A percentile compares a stretch with the other conserved stretches of the same genome.
Conservation (phyloP, 129 eudicot species). For the Ambrosia trifida region DNA sequence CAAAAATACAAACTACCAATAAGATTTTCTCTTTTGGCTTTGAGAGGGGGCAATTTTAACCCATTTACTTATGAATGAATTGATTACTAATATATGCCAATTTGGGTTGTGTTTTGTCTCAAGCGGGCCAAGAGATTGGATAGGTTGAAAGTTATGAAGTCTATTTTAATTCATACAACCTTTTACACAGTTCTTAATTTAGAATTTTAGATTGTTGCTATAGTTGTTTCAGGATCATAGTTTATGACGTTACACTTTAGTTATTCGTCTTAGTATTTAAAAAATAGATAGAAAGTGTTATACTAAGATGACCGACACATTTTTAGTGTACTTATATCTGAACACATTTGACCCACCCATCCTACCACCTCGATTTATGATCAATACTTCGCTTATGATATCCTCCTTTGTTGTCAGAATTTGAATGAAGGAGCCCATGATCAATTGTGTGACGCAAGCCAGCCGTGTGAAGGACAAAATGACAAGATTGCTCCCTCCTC, state of each 20-base stretch:
- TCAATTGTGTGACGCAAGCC: constrained; percentile 40
- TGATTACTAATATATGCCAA: no score
- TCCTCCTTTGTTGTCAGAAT: constrained; percentile 28
- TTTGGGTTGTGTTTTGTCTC: background rate
- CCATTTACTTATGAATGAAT: background rate
- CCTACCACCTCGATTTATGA: constrained; percentile 13
- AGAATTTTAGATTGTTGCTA: background rate
- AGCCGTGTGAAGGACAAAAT: constrained; percentile 24
- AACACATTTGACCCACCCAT: background rate
- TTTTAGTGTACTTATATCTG: background rate
- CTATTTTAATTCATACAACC: background rate
- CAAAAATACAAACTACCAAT: no score
- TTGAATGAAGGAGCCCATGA: constrained; percentile 22
- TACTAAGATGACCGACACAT: background rate
- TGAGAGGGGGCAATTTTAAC: constrained; percentile 10
- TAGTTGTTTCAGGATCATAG: background rate
- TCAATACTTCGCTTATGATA: background rate
- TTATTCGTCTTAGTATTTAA: background rate
- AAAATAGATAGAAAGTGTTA: background rate
- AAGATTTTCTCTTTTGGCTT: background rate
- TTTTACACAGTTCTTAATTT: background rate
- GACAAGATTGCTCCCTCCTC: constrained; percentile 45
- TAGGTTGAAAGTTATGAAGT: background rate
- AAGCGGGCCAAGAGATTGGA: background rate
- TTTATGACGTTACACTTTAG: background rate